Conservation (phyloP, 192 early-diverging fungal genomes). For the Coemansia sp. region DNA sequence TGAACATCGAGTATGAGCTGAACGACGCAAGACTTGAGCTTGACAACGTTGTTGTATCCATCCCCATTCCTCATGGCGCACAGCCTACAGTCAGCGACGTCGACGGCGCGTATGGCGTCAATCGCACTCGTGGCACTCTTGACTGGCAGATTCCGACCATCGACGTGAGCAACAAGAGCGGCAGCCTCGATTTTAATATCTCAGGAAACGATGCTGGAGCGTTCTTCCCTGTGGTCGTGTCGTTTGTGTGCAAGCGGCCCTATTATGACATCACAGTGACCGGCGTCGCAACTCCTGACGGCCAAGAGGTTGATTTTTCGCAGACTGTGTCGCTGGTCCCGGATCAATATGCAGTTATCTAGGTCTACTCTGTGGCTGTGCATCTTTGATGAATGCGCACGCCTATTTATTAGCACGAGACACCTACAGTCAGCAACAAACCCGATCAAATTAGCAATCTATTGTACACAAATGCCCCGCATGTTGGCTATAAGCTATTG, state of each 20-base stretch:
- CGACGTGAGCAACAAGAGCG: constrained; percentile 69
- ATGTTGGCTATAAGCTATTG: too few species aligned
- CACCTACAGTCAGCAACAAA: too few species aligned
- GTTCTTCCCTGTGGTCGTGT: constrained; percentile 85
- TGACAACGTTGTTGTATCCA: constrained; percentile 80
- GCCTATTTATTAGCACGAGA: too few species aligned
- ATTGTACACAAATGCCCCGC: too few species aligned
- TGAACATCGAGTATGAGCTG: constrained; percentile 97
- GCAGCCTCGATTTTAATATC: constrained; percentile 82
- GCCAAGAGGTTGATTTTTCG: constrained; percentile 65
- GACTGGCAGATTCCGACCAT: constrained; percentile 84
- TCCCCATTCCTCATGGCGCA: constrained; percentile 77
- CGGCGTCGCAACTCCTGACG: constrained; percentile 47
- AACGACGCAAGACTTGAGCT: constrained; percentile 73
- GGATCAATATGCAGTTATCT: constrained; percentile 82
- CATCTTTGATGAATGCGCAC: not conserved
- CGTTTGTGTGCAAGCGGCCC: constrained; percentile 67
- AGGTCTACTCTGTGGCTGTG: constrained; percentile 15
- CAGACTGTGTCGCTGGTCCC: constrained; percentile 67
- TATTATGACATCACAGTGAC: constrained; percentile 75
- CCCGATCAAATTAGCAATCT: too few species aligned
- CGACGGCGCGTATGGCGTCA: constrained; percentile 78
- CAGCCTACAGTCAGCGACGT: constrained; percentile 75
- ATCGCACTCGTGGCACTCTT: constrained; percentile 65
- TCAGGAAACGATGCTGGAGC: constrained; percentile 69